Base-by-base conservation (phyloP, 306 rosid genomes). In the Betula pendula region DNA sequence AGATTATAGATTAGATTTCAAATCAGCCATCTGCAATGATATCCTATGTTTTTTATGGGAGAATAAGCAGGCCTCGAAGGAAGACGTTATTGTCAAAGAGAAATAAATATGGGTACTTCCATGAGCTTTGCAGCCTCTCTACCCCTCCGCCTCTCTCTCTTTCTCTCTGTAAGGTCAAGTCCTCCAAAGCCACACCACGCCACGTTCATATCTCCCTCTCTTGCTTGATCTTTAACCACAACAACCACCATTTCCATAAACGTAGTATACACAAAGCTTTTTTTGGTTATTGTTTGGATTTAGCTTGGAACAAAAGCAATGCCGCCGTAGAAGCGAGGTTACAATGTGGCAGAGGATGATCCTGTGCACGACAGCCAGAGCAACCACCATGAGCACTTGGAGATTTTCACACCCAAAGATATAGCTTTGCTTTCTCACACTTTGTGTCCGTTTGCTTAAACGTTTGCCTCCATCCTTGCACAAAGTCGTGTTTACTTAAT, bases 301-400 rank as follows among this genome's bases (percentile, higher is more conserved):
- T 58, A 65, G 80, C 67, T 72, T 72, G 45, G 76, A 75, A 69
- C 24, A 27, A 68, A 60, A 81, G 84, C 84, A 91, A 93, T 93
- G 98, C 89, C 96, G 71, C 79, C 93, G 11, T 89, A 86, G 86
- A 90, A 86, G 87, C 88, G 85, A 49, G 55, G 79, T 44, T 69
- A 55, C 24, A 91, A 84, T 60, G 44, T 80, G 38, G 79, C 76
- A 31, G 90, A 84, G 70, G 75, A 60, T 68, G 88, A 68, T 82
- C 81, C 75, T 70, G 35, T 52, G 65, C 81, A 81, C 35, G 56
- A 68, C 76, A 55, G 69, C 73, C 79, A 12, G 25, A 79, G 73
- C 22, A 71, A 74, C 81, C 68, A 68, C 79, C 31, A 49, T 24
- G 86, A 85, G 9, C 59, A 69, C 25, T 83, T 75, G 12, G 85